Conservation (phyloP, 768 basidiomycete genomes). For the Naematelia aurantialba region DNA sequence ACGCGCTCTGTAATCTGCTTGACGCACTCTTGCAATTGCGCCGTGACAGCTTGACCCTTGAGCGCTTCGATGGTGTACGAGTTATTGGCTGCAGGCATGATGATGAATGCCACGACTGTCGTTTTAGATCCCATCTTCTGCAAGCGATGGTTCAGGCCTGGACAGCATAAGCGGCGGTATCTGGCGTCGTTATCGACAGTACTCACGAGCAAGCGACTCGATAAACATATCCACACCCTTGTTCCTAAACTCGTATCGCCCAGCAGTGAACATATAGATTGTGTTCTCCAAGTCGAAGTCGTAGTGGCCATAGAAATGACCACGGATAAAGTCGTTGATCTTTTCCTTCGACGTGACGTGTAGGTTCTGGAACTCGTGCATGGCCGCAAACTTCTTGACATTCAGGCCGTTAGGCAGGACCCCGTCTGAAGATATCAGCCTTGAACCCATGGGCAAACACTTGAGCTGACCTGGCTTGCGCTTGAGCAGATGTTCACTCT, state of each 20-base stretch:
- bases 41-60: constrained; percentile 95
- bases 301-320: constrained; percentile 97
- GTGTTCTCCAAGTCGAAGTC: constrained; percentile 84
- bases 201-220: constrained; percentile 78
- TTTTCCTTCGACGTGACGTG: constrained; percentile 92
- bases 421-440: constrained; percentile 60
- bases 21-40: constrained; percentile 92
- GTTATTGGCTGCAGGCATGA: constrained; percentile 94
- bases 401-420: constrained; percentile 96
- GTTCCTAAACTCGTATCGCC: constrained; percentile 97
- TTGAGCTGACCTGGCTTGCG: constrained; percentile 63
- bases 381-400: constrained; percentile 97
- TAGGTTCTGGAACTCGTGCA: constrained; percentile 93
- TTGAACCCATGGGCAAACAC: neutral
- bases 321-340: constrained; percentile 95
- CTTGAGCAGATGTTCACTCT: constrained; percentile 91
- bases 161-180: neutral
- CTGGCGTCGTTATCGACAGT: neutral
- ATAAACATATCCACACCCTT: constrained; percentile 99
- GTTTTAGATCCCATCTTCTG: constrained; percentile 66
- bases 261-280: constrained; percentile 93
- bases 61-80: constrained; percentile 97
- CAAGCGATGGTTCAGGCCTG: constrained; percentile 62
- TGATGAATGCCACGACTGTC: constrained; percentile 96
- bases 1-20: constrained; percentile 91